Base-by-base conservation (phyloP, 768 basidiomycete species). In the Amanita rimosa region DNA sequence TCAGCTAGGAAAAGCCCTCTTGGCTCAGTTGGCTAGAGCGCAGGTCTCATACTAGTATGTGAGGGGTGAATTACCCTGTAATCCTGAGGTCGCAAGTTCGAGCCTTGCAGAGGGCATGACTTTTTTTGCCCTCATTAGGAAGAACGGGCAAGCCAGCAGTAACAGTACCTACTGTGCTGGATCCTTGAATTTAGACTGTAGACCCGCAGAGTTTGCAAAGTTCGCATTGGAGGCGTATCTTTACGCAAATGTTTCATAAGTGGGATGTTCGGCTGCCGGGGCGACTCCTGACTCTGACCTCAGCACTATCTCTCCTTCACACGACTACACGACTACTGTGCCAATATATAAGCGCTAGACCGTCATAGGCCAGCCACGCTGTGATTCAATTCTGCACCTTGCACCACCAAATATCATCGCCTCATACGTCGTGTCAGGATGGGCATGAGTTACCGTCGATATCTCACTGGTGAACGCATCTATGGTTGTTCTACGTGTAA, bases 391-490 rank as follows among this genome's bases (percentile, higher is more conserved):
- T 31, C 31, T 31, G 31, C 31, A 31, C 13, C 29, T 29, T 31
- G 29, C 10, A 31, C 27, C 31, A 29, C 4, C 29, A 29, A 29
- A 29, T 29, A 29, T 29, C 39, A 21, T n/a, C 47, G 38, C 34
- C 46, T 48, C 37, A 29, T 36, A 40, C 40, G 10, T 42, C 14
- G 11, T 0, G 69, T 70, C 48, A 58, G 52, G 53, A 94, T 94
- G 91, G 91, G 91, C 60, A 84, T 91, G 82, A 85, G 77, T 59
- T 91, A 88, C 65, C 83, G 87, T 61, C 81, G 81, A 50, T 94
- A 91, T 69, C 83, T 94, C 54, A 71, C 79, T 43, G 87, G 87
- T 39, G 81, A 81, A 55, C 81, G 87, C 57, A 85, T 94, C 60
- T 93, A 90, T 57, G 91, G 91, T 33, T 94, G 92, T 66, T 78